Percentiles rank a stretch among this genome's conserved stretches.
Evolutionary conservation across 768 basidiomycete genomes (phyloP).

Genomic region (Leccinum uliginosum): DNA sequence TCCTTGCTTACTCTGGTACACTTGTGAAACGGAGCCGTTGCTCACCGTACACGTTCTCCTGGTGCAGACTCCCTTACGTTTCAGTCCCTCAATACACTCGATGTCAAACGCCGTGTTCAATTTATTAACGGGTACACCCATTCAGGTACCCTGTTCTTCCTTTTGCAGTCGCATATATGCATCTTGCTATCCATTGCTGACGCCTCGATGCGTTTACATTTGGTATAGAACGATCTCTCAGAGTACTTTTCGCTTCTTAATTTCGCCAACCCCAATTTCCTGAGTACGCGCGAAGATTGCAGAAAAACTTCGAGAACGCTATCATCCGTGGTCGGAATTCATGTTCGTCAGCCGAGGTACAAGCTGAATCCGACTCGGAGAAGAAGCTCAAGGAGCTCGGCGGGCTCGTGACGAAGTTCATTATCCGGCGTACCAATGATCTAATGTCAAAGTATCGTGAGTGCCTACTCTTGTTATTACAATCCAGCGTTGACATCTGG

Average conservation of each 20-base stretch:
- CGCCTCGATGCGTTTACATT: not conserved
- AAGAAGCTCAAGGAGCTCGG: conserved; percentile 90
- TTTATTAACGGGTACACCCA: conserved; percentile 93
- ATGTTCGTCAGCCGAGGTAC: conserved; percentile 72
- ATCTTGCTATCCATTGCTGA: not conserved
- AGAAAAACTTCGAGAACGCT: conserved; percentile 88
- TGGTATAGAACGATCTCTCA: conserved; percentile 76
- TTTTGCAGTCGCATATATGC: conserved; percentile 2
- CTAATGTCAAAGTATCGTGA: conserved; percentile 89
- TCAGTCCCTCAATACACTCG: conserved; percentile 72
- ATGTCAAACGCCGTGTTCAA: conserved; percentile 87
- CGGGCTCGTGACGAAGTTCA: conserved; percentile 84
- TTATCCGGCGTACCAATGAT: conserved; percentile 92
- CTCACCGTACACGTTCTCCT: not conserved
- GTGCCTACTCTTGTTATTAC: conserved; percentile 29
- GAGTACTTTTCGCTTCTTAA: conserved; percentile 93
- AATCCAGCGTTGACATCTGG: conserved; percentile 4
- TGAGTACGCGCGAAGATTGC: conserved; percentile 87
- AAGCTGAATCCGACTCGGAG: conserved; percentile 80
- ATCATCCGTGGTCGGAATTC: conserved; percentile 91
- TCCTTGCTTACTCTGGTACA: not conserved
- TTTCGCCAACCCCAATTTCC: conserved; percentile 88
- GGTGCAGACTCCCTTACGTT: conserved; percentile 79
- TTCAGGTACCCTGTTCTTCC: conserved; percentile 50
- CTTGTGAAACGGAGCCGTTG: not conserved